Percentiles rank a stretch among this genome's conserved stretches.
These are phyloP conservation scores for Candida sp. DNA, from an alignment of 1,139 yeast species.

Conservation along the genomic window DNA sequence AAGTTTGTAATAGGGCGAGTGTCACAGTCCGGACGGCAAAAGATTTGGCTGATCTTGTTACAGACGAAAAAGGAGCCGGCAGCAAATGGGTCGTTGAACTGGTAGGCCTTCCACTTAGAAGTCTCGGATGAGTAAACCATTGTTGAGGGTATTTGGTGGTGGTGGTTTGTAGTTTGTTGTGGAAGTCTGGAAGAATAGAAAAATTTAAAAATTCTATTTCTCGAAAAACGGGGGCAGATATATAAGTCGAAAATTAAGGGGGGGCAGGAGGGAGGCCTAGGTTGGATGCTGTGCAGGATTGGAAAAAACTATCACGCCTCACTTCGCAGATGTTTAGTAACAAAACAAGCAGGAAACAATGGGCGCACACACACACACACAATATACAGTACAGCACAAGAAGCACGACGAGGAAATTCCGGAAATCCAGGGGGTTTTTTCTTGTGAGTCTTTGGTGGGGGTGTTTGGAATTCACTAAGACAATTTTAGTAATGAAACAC, in stretches of 20 bases:
- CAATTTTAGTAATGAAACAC: too few relatives aligned
- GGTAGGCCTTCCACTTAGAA: conserved; percentile 68
- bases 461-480: background rate
- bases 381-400: background rate
- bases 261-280: background rate
- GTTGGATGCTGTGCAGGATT: background rate
- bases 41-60: conserved; percentile 41
- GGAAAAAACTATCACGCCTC: background rate
- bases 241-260: background rate
- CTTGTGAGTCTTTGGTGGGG: background rate
- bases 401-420: background rate
- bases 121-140: conserved; percentile 52
- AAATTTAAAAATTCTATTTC: background rate
- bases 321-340: background rate
- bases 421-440: background rate
- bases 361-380: too few relatives aligned
- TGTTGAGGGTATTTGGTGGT: background rate
- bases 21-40: conserved; percentile 77
- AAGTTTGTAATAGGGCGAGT: conserved; percentile 46
- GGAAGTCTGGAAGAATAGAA: background rate
- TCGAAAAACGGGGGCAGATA: background rate
- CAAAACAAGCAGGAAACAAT: too few relatives aligned
- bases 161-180: background rate
- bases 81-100: conserved; percentile 70
- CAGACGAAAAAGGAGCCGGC: conserved; percentile 59